Evolutionary conservation across 257 asterid species (phyloP).

Genomic region (Echium plantagineum): DNA sequence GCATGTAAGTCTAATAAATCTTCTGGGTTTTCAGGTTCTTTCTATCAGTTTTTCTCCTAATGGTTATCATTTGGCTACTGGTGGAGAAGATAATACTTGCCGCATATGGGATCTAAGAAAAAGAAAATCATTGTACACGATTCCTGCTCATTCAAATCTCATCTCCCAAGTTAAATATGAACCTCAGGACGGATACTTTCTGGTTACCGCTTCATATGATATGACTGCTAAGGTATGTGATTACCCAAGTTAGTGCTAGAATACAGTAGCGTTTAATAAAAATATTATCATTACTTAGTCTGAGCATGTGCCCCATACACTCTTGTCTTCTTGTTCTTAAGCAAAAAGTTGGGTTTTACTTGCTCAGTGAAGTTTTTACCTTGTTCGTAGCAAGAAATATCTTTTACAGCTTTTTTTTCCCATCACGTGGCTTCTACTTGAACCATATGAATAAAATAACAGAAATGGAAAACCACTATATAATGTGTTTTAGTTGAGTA

Average conservation of each 20-base stretch:
- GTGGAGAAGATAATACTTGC: slow-evolving; percentile 97
- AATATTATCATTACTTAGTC: too few relatives aligned
- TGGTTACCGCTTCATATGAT: slow-evolving; percentile 86
- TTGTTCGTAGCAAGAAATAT: background rate
- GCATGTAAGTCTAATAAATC: background rate
- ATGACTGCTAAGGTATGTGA: slow-evolving; percentile 69
- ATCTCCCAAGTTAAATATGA: slow-evolving; percentile 89
- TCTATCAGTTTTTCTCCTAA: slow-evolving; percentile 84
- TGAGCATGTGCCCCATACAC: background rate
- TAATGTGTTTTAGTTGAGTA: too few relatives aligned
- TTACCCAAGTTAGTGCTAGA: too few relatives aligned
- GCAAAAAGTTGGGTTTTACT: background rate
- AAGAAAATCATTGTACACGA: slow-evolving; percentile 57
- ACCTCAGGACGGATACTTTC: slow-evolving; percentile 85
- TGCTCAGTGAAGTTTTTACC: background rate
- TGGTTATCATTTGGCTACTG: slow-evolving; percentile 90
- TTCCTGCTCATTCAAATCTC: slow-evolving; percentile 92
- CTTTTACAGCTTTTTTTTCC: too few relatives aligned
- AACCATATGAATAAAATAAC: too few relatives aligned
- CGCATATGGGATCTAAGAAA: slow-evolving; percentile 89
- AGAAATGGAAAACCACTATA: background rate
- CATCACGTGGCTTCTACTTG: background rate
- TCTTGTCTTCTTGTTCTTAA: background rate
- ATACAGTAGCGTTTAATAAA: too few relatives aligned
- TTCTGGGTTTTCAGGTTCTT: slow-evolving; percentile 42